Evolutionary conservation across 1,139 yeast species (phyloP), one percentile per base, ranked within the genome.

Genomic region (Yamadazyma spencermartinsiae): DNA sequence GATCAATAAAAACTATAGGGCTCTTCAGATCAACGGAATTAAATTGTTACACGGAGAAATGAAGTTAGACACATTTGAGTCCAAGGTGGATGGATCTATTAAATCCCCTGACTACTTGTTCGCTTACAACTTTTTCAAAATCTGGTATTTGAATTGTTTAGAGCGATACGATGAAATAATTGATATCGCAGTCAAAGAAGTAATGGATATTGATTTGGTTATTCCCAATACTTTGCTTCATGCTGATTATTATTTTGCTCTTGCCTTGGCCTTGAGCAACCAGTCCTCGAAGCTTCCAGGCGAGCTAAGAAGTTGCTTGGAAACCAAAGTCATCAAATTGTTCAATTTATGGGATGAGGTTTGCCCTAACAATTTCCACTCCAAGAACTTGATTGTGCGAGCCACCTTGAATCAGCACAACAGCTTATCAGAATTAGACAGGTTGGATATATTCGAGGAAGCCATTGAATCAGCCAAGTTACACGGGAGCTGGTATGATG

Each of bases 391-490:
- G 26, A 50, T 67, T 3, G 45, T 73, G 20, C 55, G 57, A 34
- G 76, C 77, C 1, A 55, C 68, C 33, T 37, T 56, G 34, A 46
- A 41, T 12, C 37, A 44, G 9, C 47, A 51, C 17, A 53, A 56
- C 9, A 45, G 45, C 2, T 38, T 44, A 2, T 34, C 44, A 9
- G 61, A 65, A 16, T 54, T 77, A 27, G 65, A 59, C 17, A 58
- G 68, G 2, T 52, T 77, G 12, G 81, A 76, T 42, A 46, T 59
- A 12, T 77, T 70, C 51, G 79, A 75, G 42, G 72, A 63, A 28
- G 74, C 80, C 0, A 61, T 76, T 15, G 72, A 66, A 16, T 39
- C 44, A 3, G 73, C 78, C 1, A 52, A 56, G 12, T 48, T 50
- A 12, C 45, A 54, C 25, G 61, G 63, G 3, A 52, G 61, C 21